Evolutionary conservation across 371 early-diverging fungal species (phyloP), one percentile per base, ranked within the genome.

Genomic region (Actinomucor elegans): DNA sequence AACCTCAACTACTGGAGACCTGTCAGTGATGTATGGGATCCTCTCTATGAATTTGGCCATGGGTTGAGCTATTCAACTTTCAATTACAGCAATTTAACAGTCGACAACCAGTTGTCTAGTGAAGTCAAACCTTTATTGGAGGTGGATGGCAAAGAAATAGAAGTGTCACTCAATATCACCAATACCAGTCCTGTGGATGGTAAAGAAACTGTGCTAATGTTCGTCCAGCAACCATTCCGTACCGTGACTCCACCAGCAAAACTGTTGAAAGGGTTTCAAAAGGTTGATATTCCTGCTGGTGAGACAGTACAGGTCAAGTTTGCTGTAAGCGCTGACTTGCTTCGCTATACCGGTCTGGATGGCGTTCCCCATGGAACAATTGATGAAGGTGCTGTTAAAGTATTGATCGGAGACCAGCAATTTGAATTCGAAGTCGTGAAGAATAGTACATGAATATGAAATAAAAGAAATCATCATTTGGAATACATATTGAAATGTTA

Each of bases 21-120:
- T 26, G 55, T 55, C 23, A 67, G 65, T 32, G 66, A 73, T 18
- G 54, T 54, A 2, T 75, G 69, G 49, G 67, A 71, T 18, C 84
- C 84, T 14, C 67, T 79, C 33, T 88, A 73, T 53, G 62, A 77
- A 10, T 88, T 88, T 55, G 81, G 87, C 3, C 73, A 71, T 27
- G 89, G 89, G 15, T 46, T 88, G 7, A 81, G 85, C 2, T 87
- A 86, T 45, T 75, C 82, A 1, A 54, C 61, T 0, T 69, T 88
- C 37, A 48, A 55, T 5, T 86, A 86, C 60, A 57, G 64, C 55
- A 20, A 61, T 69, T 53, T 76, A 50, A 51, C 55, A 9, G 14
- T 34, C 5, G 10, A 35, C 5, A 53, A 51, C 18, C 69, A 24
- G 42, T 28, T 26, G 3, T 37, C 27, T 14, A 20, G 27, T 3